Evolutionary conservation across 139 green algal genomes (phyloP), one percentile per base, ranked within the genome.

Genomic region (Chlamydomonas applanata): DNA sequence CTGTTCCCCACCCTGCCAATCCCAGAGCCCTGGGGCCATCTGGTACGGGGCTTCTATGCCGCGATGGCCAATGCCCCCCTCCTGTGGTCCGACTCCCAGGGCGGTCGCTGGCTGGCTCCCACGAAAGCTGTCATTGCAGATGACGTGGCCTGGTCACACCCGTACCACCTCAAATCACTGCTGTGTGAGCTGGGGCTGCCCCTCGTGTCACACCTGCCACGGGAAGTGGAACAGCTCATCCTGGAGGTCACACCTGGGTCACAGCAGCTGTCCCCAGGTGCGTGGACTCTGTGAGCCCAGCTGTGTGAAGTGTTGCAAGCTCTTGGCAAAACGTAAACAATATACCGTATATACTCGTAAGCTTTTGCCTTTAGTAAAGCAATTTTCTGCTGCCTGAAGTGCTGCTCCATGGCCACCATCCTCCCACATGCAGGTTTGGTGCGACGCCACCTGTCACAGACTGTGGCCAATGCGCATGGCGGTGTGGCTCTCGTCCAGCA

Each of bases 131-230:
- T 85, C 5, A 76, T 85, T n/a, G 46, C 79, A 24, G 79, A 85
- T 34, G 74, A 71, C 32, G 63, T 70, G 32, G 74, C 49, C 74
- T 14, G 40, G 3, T 5, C 53, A 25, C 17, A 69, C 29, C 79
- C 74, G 13, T 19, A 62, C 30, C 63, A 70, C 5, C 69, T 78
- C 25, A 61, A 76, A 40, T 16, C 29, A 4, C 65, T 85, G 71
- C 79, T 85, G 45, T 32, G 75, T 34, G 56, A 44, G n/a, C 54
- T 85, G 45, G 79, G 75, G 4, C 29, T 85, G 71, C 79, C 79
- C 20, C 65, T 85, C 2, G 79, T 75, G 3, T 81, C 56, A 32
- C 20, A 62, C 66, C 22, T 84, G 63, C 73, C 79, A 13, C 49
- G 44, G 1, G 17, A n/a, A 0, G 76, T 62, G 16, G 61, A 76